Conservation (phyloP, 1,284 basidiomycete species). For the Neonothopanus nambi region DNA sequence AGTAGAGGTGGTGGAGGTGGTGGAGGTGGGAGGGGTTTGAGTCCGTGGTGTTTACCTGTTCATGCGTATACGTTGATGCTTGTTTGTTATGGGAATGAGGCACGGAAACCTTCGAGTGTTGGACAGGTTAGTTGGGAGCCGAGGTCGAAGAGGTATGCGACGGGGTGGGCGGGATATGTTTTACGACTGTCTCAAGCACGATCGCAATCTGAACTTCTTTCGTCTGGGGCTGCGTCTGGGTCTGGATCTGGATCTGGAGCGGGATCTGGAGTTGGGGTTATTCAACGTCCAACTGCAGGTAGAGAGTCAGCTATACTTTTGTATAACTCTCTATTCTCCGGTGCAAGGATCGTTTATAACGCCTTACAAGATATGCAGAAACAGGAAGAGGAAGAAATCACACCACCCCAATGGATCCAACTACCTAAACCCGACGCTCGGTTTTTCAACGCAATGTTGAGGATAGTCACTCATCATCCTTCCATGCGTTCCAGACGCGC, state of each 20-base stretch:
- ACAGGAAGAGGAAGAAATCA: not conserved
- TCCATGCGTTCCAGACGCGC: conserved; percentile 28
- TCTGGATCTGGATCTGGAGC: conserved; percentile 3
- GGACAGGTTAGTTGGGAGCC: conserved; percentile 1
- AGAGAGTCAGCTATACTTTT: conserved; percentile 7
- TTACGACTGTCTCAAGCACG: not conserved
- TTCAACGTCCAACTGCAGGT: conserved; percentile 7
- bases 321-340: conserved; percentile 10
- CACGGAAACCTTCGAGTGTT: conserved; percentile 27
- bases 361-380: conserved; percentile 14
- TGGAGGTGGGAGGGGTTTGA: no score
- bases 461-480: conserved; percentile 35
- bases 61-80: conserved; percentile 75
- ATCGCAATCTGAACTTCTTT: not conserved
- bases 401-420: conserved; percentile 19
- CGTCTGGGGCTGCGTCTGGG: conserved; percentile 2
- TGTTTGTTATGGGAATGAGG: conserved; percentile 55
- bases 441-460: conserved; percentile 67
- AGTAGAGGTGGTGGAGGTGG: conserved; percentile 17
- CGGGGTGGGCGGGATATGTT: conserved; percentile 10
- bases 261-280: conserved; percentile 1
- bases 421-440: conserved; percentile 55
- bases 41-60: conserved; percentile 63
- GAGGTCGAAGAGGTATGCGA: conserved; percentile 8
- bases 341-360: conserved; percentile 6